Evolutionary conservation across 768 basidiomycete genomes (phyloP), one percentile per base, ranked within the genome.

Genomic region (Kwoniella sp.): DNA sequence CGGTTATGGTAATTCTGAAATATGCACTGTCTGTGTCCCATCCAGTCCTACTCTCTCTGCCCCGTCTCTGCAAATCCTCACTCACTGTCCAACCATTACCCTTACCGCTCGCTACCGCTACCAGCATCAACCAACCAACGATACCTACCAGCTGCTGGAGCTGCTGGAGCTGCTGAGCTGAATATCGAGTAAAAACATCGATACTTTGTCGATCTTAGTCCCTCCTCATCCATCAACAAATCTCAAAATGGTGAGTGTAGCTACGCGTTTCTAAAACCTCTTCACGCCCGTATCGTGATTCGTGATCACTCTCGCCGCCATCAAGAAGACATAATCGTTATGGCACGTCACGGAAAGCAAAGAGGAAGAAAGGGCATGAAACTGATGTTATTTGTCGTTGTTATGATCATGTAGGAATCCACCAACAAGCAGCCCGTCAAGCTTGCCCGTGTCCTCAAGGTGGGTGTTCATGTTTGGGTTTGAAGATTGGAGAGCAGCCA

Each of bases 401-500:
- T n/a, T 46, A n/a, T n/a, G 17, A 22, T 44, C 22, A 29, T 27
- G 51, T 58, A 79, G 78, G 78, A 79, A 72, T 69, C 72, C 29
- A 66, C 55, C 63, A 69, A 64, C 55, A 79, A 79, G 70, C 63
- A 65, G 54, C 89, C 91, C 74, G 94, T 96, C 79, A 96, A 97
- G 83, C 91, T 98, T 79, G 96, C 94, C 73, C 92, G 90, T 86
- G 93, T 96, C 72, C 88, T 90, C 85, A 95, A 93, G 90, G 93
- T 94, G 70, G 66, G 69, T 71, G 22, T 40, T 26, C 22, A 24
- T 17, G 29, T 56, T 8, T 29, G 2, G 4, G 44, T 24, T 13
- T 2, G 37, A 47, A 13, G 29, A 25, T 26, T 12, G 8, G 40
- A 21, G 21, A 25, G 44, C 19, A 26, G 13, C 25, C n/a, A 59